A percentile compares a stretch with the other conserved stretches of the same genome.
Conservation (phyloP, 1,284 basidiomycete genomes). For the Rhodotorula sp. region DNA sequence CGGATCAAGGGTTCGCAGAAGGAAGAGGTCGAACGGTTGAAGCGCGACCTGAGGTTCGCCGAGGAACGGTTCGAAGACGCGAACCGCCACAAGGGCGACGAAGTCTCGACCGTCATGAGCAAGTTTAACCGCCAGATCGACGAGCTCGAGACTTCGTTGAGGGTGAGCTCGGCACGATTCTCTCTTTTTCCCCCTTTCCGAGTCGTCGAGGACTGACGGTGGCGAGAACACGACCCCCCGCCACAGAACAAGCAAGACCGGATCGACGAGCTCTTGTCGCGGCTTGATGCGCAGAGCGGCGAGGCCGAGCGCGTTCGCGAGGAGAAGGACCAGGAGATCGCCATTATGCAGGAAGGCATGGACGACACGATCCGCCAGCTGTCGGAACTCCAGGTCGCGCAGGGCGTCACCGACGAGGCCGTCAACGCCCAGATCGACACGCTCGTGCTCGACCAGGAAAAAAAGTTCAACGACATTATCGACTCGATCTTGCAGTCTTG, state of each 20-base stretch:
- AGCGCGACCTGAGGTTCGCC: conserved; percentile 92
- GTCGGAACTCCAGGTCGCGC: conserved; percentile 79
- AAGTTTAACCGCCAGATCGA: conserved; percentile 96
- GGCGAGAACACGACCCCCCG: too few species aligned
- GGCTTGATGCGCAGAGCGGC: conserved; percentile 68
- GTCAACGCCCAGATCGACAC: conserved; percentile 96
- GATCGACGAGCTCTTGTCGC: conserved; percentile 82
- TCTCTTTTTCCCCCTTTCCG: conserved; percentile 17
- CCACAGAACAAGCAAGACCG: conserved; percentile 87
- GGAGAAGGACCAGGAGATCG: conserved; percentile 95
- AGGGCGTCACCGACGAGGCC: conserved; percentile 80
- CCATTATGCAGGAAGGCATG: conserved; percentile 94
- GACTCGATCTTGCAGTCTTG: conserved; percentile 97
- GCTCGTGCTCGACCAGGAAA: conserved; percentile 92
- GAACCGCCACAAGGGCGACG: conserved; percentile 83
- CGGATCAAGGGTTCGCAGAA: conserved; percentile 91
- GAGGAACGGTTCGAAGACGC: conserved; percentile 97
- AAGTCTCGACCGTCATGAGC: conserved; percentile 80
- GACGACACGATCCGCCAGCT: conserved; percentile 89
- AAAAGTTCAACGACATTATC: conserved; percentile 97
- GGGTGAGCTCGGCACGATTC: conserved; percentile 62
- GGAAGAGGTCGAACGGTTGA: conserved; percentile 89
- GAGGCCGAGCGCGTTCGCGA: conserved; percentile 80
- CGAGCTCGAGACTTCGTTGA: conserved; percentile 89
- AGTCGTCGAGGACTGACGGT: conserved; percentile 13